Percentiles rank a stretch among this genome's conserved stretches.
Evolutionary conservation across 306 rosid species (phyloP).

Genomic region (Cajanus cajan): DNA sequence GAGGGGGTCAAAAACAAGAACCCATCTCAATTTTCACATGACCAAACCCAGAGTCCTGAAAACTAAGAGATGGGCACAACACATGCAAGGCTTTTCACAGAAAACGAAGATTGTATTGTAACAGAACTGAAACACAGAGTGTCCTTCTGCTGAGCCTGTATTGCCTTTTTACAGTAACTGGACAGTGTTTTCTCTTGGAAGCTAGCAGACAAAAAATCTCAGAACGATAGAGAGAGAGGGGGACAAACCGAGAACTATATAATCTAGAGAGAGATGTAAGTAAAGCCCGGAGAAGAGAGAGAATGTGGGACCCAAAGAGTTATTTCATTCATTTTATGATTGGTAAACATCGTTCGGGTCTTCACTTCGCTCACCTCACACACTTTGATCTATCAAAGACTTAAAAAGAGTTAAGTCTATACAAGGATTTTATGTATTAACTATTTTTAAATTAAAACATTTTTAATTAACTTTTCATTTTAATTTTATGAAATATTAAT

Average conservation of each 20-base stretch:
- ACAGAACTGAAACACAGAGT: constrained; percentile 18
- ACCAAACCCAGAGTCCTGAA: not conserved
- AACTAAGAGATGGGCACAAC: constrained; percentile 16
- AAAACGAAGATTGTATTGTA: constrained; percentile 9
- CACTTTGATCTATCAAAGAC: too few species aligned
- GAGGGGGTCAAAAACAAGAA: constrained; percentile 15
- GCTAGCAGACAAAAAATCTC: constrained; percentile 36
- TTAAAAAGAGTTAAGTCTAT: too few species aligned
- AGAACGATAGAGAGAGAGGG: constrained; percentile 8
- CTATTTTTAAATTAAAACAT: too few species aligned
- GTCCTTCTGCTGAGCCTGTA: constrained; percentile 11
- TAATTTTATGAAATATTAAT: too few species aligned
- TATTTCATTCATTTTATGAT: not conserved
- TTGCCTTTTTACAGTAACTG: not conserved
- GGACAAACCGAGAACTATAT: not conserved
- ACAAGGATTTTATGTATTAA: too few species aligned
- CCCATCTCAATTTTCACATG: constrained; percentile 8
- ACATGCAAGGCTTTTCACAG: constrained; percentile 7
- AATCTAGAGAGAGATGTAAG: constrained; percentile 17
- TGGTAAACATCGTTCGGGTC: too few species aligned
- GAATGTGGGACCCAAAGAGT: constrained; percentile 5
- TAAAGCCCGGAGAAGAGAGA: constrained; percentile 18
- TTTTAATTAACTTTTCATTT: too few species aligned
- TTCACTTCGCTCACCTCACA: too few species aligned
- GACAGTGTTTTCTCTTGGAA: not conserved